Base-by-base conservation (phyloP, 176 grass and related monocot species). In the Musa troglodytarum region DNA sequence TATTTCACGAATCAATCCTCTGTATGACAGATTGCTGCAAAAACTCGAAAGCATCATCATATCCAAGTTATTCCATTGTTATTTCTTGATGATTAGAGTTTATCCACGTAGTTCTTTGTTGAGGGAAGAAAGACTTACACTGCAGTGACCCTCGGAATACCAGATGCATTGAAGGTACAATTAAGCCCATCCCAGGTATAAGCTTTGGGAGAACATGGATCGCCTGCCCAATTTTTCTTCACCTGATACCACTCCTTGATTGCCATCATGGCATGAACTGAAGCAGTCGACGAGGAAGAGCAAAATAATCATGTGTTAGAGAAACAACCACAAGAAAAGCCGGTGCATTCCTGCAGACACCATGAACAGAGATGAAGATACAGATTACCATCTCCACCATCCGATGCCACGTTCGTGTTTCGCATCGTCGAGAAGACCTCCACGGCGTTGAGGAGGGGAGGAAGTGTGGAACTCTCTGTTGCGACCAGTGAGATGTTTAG, bases 11-110 rank as follows among this genome's bases (percentile, higher is more conserved):
- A 16, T 69, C 65, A 78, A 70, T 14, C 51, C 77, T 57, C 25
- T 54, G 52, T 22, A 70, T 49, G 77, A 78, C 52, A 78, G 26
- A 25, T 78, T 49, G 25, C 77, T 78, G 53, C 51, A 78, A 78
- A 1, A 59, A 63, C 16, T 63, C 43, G 19, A 15, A 55, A 21
- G 22, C n/a, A 77, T 43, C 10, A 73, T 49, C 14, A 24, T 3
- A 10, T 50, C 17, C 53, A 56, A 13, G 20, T 25, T 23, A 11
- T 23, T 17, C 17, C 24, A 17, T 52, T 14, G 20, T 19, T 12
- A 17, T 19, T 62, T 15, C 9, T 43, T 62, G 20, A 15, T 62
- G 20, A 17, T 8, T 19, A n/a, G 34, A 29, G 29, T 2, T 28
- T 28, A 28, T 28, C 26, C 1, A 28, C 26, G 26, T 1, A 15